These are phyloP conservation scores for Radiomyces spectabilis DNA, from an alignment of 192 early-diverging fungal species.

Conservation along the genomic window DNA sequence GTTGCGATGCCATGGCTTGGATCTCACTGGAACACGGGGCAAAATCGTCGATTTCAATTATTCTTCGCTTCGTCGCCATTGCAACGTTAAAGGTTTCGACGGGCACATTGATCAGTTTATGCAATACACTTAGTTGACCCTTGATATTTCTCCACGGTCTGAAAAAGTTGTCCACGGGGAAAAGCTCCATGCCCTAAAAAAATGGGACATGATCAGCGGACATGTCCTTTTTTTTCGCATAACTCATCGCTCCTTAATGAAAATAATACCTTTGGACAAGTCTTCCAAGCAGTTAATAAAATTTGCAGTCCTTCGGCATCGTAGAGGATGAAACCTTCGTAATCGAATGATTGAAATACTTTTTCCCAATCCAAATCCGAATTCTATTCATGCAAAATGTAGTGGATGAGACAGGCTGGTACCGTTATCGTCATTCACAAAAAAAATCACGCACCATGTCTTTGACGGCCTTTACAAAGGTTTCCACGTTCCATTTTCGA, in stretches of 20 bases:
- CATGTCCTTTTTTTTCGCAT: background rate
- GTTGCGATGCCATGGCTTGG: conserved; percentile 38
- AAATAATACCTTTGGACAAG: conserved; percentile 13
- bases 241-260: background rate
- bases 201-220: background rate
- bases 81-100: conserved; percentile 57
- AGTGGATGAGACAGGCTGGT: background rate
- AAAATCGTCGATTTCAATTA: conserved; percentile 53
- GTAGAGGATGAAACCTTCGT: conserved; percentile 46
- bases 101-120: conserved; percentile 47
- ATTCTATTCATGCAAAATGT: conserved; percentile 26
- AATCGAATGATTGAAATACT: conserved; percentile 57
- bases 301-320: conserved; percentile 54
- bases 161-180: conserved; percentile 65
- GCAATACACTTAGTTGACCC: conserved; percentile 66
- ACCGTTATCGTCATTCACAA: background rate
- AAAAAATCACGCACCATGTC: conserved; percentile 39
- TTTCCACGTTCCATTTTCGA: conserved; percentile 55
- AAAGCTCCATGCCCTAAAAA: conserved; percentile 45
- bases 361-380: conserved; percentile 54
- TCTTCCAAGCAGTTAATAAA: conserved; percentile 52
- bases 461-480: conserved; percentile 43
- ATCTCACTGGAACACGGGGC: conserved; percentile 32
- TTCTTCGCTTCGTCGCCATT: conserved; percentile 35
- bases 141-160: conserved; percentile 64